Conservation (phyloP, 2,329 filamentous ascomycete genomes). For the Neonectria punicea region DNA sequence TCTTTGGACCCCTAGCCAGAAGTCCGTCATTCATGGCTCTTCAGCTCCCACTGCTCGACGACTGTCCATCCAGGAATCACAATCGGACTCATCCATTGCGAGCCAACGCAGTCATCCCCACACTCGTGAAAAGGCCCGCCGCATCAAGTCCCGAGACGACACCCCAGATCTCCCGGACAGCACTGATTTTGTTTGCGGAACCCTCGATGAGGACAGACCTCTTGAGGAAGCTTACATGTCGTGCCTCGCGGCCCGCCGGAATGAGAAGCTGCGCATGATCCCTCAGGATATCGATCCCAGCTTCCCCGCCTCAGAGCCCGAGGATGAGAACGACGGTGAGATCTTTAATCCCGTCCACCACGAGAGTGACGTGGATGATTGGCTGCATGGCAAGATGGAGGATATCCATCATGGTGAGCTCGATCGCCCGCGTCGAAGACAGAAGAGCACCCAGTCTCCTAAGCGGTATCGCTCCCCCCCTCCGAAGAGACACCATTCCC, state of each 20-base stretch:
- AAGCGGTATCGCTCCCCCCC: constrained; percentile 58
- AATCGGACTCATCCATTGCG: constrained; percentile 71
- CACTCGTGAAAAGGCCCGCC: constrained; percentile 42
- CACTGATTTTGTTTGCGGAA: constrained; percentile 99
- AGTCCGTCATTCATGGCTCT: constrained; percentile 51
- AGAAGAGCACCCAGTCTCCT: constrained; percentile 61
- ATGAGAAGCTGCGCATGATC: constrained; percentile 81
- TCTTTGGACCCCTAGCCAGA: constrained; percentile 63
- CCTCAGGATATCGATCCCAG: constrained; percentile 99
- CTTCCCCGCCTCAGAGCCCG: constrained; percentile 93
- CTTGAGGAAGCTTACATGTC: constrained; percentile 94
- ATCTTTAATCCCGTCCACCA: constrained; percentile 66
- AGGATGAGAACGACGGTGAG: constrained; percentile 83
- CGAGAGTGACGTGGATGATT: constrained; percentile 74
- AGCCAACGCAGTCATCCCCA: constrained; percentile 54
- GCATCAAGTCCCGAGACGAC: constrained; percentile 50
- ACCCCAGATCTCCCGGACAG: constrained; percentile 93
- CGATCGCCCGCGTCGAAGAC: constrained; percentile 59
- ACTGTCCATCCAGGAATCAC: constrained; percentile 56
- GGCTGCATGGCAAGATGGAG: constrained; percentile 79
- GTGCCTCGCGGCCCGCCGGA: constrained; percentile 82
- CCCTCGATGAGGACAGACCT: constrained; percentile 92
- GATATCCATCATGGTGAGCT: constrained; percentile 67
- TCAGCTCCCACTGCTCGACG: constrained; percentile 47
- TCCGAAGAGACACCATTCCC: constrained; percentile 44